Conservation (phyloP, 768 basidiomycete species). For the Gloeostereum incarnatum region DNA sequence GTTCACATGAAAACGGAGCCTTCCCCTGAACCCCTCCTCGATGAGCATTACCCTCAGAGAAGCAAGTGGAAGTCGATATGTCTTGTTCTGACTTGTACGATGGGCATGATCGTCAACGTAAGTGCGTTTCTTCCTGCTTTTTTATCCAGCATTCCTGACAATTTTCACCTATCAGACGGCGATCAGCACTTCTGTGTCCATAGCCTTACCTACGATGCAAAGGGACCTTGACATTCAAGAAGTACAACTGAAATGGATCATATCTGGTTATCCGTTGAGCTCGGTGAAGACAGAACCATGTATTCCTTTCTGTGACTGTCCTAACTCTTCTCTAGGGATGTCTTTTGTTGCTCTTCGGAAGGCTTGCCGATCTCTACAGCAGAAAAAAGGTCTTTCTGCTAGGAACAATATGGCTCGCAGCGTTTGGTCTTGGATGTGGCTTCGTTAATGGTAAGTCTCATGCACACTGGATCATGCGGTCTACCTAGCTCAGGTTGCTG, state of each 20-base stretch:
- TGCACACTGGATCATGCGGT: neutral
- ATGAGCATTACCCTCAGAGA: neutral
- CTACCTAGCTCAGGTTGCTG: neutral
- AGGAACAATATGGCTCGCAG: slow-evolving; percentile 45
- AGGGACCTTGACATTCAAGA: slow-evolving; percentile 37
- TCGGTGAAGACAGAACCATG: slow-evolving; percentile 35
- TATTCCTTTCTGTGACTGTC: neutral
- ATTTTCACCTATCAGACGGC: slow-evolving; percentile 14
- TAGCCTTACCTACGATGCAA: slow-evolving; percentile 45
- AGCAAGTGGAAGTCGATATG: neutral
- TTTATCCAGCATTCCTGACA: neutral
- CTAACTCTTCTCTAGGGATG: slow-evolving; percentile 43
- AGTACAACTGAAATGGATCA: slow-evolving; percentile 54
- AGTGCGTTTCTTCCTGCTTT: slow-evolving; percentile 4
- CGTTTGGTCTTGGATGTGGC: slow-evolving; percentile 55
- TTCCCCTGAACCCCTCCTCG: no score
- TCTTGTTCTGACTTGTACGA: slow-evolving; percentile 18
- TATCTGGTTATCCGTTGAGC: slow-evolving; percentile 59
- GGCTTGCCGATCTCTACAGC: slow-evolving; percentile 76
- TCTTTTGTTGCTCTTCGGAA: slow-evolving; percentile 64
- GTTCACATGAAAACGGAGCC: no score
- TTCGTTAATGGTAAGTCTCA: slow-evolving; percentile 42
- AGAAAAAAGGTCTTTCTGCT: slow-evolving; percentile 57
- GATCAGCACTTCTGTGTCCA: slow-evolving; percentile 33
- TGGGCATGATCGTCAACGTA: slow-evolving; percentile 25